Conservation (phyloP, 1,139 yeast genomes). For the Yamadazyma pseudoaaseri region DNA sequence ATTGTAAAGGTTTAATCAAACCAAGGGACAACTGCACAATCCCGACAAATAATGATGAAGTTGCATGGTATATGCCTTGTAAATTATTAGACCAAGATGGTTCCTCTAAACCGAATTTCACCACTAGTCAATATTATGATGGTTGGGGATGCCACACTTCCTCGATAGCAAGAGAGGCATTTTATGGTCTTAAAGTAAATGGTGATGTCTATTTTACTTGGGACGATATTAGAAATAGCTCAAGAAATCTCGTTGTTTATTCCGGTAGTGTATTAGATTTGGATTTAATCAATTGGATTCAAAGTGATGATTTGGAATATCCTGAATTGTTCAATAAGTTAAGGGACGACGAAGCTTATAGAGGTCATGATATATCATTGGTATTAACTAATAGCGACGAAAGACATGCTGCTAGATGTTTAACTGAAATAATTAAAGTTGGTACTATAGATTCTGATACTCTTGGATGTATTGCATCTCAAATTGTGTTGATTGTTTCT, state of each 20-base stretch:
- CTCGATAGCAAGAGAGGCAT: slow-evolving; percentile 61
- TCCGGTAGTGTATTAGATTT: slow-evolving; percentile 87
- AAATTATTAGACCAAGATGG: slow-evolving; percentile 70
- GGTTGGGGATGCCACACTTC: slow-evolving; percentile 96
- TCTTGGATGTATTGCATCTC: slow-evolving; percentile 94
- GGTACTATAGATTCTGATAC: slow-evolving; percentile 89
- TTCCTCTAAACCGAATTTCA: slow-evolving; percentile 59
- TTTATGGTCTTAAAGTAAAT: slow-evolving; percentile 55
- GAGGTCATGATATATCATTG: slow-evolving; percentile 81
- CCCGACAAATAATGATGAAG: slow-evolving; percentile 59
- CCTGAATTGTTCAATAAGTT: slow-evolving; percentile 71
- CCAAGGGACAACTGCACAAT: slow-evolving; percentile 72
- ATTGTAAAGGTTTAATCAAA: slow-evolving; percentile 78
- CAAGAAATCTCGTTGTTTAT: slow-evolving; percentile 79
- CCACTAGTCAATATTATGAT: slow-evolving; percentile 54
- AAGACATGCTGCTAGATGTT: slow-evolving; percentile 74
- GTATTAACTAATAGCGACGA: slow-evolving; percentile 68
- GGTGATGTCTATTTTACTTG: slow-evolving; percentile 89
- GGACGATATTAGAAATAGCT: slow-evolving; percentile 74
- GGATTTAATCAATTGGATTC: slow-evolving; percentile 72
- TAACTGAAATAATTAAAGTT: slow-evolving; percentile 83
- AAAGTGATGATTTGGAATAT: slow-evolving; percentile 62
- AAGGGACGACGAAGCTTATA: slow-evolving; percentile 50
- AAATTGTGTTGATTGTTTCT: slow-evolving; percentile 75
- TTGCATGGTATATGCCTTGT: slow-evolving; percentile 99